Conservation (phyloP, 208 protist species). For the Leishmania major region DNA sequence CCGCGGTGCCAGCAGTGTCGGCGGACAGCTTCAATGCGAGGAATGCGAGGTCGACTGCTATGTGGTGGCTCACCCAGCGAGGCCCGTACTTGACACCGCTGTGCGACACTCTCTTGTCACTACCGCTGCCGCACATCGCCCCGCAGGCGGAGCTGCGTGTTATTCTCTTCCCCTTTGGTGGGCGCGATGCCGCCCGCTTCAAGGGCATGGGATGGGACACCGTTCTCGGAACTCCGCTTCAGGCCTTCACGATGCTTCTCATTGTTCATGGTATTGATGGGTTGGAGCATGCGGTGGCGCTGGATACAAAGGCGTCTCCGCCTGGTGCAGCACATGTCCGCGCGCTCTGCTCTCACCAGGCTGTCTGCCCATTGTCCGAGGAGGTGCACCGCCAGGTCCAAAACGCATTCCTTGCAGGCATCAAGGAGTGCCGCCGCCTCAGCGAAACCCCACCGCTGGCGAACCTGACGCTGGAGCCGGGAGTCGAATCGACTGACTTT, state of each 20-base stretch:
- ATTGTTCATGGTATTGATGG: conserved; percentile 46
- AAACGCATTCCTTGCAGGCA: conserved; percentile 49
- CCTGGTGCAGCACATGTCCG: conserved; percentile 7
- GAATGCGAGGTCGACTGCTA: conserved; percentile 25
- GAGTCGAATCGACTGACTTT: conserved; percentile 67
- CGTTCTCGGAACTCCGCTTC: conserved; percentile 51
- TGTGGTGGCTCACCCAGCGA: conserved; percentile 52
- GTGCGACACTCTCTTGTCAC: conserved; percentile 47
- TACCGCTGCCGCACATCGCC: conserved; percentile 44
- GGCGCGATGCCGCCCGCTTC: conserved; percentile 52
- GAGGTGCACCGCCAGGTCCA: conserved; percentile 30
- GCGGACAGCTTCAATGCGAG: conserved; percentile 51
- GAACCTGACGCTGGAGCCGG: conserved; percentile 33
- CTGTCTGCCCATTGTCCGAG: conserved; percentile 1
- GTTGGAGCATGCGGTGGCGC: conserved; percentile 20
- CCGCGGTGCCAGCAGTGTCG: conserved; percentile 40
- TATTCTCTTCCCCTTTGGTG: conserved; percentile 68
- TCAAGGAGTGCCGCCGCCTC: conserved; percentile 56
- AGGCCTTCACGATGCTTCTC: conserved; percentile 70
- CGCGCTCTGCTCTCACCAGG: background rate
- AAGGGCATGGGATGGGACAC: conserved; percentile 66
- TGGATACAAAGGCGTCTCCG: conserved; percentile 1
- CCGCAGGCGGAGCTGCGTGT: conserved; percentile 52
- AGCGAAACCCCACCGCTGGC: conserved; percentile 43
- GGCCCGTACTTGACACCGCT: conserved; percentile 58